Percentiles rank a stretch among this genome's conserved stretches.
phyloP scores from a whole-genome alignment of 768 basidiomycete species.

The Tricholoma hemisulphureum region DNA sequence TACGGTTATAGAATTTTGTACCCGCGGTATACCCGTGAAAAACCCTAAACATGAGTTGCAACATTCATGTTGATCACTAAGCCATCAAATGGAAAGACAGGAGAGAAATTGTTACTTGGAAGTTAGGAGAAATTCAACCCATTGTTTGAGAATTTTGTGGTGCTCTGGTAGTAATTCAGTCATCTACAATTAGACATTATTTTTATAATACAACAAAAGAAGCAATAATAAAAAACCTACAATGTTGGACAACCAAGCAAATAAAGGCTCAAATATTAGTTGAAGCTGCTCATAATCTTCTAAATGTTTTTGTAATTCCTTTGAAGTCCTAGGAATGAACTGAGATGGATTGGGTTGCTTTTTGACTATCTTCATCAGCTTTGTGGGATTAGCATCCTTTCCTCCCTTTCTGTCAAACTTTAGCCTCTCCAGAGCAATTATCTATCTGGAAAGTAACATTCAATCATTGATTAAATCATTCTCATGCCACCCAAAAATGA shows the following conservation, averaged over 20 bases:
- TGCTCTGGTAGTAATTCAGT: conserved; percentile 10
- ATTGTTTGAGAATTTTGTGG: conserved; percentile 3
- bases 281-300: background rate
- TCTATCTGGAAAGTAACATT: too few species aligned
- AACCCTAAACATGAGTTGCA: too few species aligned
- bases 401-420: too few species aligned
- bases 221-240: background rate
- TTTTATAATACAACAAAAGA: background rate
- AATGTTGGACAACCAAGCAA: background rate
- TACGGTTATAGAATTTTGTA: too few species aligned
- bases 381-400: background rate
- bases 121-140: conserved; percentile 17
- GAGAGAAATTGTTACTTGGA: conserved; percentile 10
- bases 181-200: conserved; percentile 1
- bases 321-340: background rate
- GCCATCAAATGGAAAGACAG: conserved; percentile 20
- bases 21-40: too few species aligned
- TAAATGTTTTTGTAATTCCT: background rate
- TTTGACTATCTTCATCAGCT: background rate
- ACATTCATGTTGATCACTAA: conserved; percentile 26
- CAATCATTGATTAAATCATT: too few species aligned
- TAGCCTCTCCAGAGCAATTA: too few species aligned
- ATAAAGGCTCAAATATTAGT: background rate
- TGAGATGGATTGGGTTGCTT: background rate
- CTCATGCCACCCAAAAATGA: too few species aligned